Evolutionary conservation across 2,329 filamentous ascomycete species (phyloP).

Genomic region (Calonectria montana): DNA sequence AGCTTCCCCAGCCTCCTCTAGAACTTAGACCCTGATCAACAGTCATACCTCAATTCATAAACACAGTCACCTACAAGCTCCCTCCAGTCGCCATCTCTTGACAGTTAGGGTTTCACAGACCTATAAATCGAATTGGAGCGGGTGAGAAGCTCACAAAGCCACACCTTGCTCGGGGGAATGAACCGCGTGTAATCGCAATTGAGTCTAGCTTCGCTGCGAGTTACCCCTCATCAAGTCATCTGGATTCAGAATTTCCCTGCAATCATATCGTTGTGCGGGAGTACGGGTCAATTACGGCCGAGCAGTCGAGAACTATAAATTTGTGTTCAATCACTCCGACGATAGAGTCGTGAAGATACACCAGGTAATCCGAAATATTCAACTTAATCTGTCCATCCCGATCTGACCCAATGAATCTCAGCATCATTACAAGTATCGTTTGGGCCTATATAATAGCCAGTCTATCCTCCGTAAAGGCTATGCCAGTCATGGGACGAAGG

Average conservation of each 20-base stretch:
- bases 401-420: background rate
- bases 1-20: too few species aligned
- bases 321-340: background rate
- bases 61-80: too few species aligned
- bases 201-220: background rate
- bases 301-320: background rate
- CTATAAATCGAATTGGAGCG: background rate
- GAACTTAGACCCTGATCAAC: too few species aligned
- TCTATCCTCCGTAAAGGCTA: background rate
- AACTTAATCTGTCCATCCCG: background rate
- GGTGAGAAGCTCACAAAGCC: background rate
- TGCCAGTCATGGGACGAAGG: background rate
- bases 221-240: background rate
- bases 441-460: too few species aligned
- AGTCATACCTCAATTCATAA: too few species aligned
- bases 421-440: background rate
- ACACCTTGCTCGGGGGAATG: background rate
- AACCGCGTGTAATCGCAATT: background rate
- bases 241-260: background rate
- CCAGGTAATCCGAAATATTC: background rate
- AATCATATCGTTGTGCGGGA: background rate
- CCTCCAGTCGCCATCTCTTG: too few species aligned
- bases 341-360: background rate
- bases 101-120: background rate
- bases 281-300: background rate